These are phyloP conservation scores for Fomitopsis serialis DNA, from an alignment of 768 basidiomycete genomes.

Conservation along the genomic window DNA sequence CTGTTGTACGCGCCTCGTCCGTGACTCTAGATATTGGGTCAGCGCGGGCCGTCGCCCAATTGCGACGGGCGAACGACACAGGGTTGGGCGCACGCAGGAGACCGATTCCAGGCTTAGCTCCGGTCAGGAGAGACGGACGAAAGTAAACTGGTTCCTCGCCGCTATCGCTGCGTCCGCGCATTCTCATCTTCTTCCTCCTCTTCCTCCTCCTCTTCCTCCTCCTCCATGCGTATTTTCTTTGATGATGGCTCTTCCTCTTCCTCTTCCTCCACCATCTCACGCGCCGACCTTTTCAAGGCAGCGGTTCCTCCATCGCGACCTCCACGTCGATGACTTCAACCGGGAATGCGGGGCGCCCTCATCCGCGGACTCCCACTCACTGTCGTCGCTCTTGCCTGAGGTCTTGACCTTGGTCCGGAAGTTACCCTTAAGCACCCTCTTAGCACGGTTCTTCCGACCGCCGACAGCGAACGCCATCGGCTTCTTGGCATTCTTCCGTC, in stretches of 20 bases:
- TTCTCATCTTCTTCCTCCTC: too few species aligned
- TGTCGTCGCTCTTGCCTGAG: constrained; percentile 1
- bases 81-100: constrained; percentile 26
- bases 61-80: constrained; percentile 28
- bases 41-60: constrained; percentile 17
- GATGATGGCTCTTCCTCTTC: constrained; percentile 13
- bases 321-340: background rate
- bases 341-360: background rate
- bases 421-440: background rate
- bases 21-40: background rate
- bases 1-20: constrained; percentile 6
- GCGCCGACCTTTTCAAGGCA: background rate
- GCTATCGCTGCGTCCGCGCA: constrained; percentile 7
- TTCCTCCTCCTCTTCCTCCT: constrained; percentile 12
- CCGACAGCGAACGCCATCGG: constrained; percentile 27
- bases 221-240: constrained; percentile 8
- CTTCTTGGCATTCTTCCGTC: constrained; percentile 50
- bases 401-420: background rate
- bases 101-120: constrained; percentile 9
- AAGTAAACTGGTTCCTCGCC: constrained; percentile 9
- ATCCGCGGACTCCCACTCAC: constrained; percentile 4
- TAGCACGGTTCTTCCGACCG: constrained; percentile 9
- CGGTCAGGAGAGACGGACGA: constrained; percentile 7
- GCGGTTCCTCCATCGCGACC: background rate
- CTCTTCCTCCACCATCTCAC: constrained; percentile 3